Evolutionary conservation across 202 grass and related monocot genomes (phyloP), one percentile per base, ranked within the genome.

Genomic region (Zoysia matrella): DNA sequence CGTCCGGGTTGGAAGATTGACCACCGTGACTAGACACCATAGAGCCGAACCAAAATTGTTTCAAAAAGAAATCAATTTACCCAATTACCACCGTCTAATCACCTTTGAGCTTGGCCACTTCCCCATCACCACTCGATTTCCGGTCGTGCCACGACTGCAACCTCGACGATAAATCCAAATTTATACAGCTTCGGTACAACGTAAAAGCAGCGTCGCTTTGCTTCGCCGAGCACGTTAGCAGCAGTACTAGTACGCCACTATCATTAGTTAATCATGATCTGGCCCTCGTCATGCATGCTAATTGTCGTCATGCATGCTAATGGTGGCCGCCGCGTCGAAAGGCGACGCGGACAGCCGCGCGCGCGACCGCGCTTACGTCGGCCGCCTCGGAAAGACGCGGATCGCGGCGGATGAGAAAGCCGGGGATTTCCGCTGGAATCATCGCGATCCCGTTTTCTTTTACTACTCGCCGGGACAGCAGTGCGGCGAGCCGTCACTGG

Each of bases 181-280:
- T 36, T 36, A 18, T 18, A 16, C 56, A 18, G 56, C 6, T 1
- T n/a, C 11, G 60, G 60, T 62, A 62, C 22, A 62, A 62, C 4
- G 60, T 39, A 39, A 65, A 65, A 60, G 41, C 41, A 13, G 22
- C 50, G 30, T 22, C 46, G 0, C 45, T 69, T 86, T 69, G 48
- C 70, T 46, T 60, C 13, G 47, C 30, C 30, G 30, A 36, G 30
- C 30, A 11, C 12, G 68, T 58, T 8, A 47, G 46, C 71, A 65
- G 7, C 74, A 68, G 3, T 22, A 69, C 52, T 56, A 44, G 43
- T 51, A 15, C 11, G n/a, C 4, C 11, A 78, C 55, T 71, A 72
- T 85, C 36, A 81, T 85, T 77, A 64, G 72, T 57, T 67, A 85
- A 81, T 77, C 77, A 68, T 41, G 51, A 67, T 49, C 78, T 8